Base-by-base conservation (phyloP, 2,329 filamentous ascomycete species). In the Diaporthe ilicicola region DNA sequence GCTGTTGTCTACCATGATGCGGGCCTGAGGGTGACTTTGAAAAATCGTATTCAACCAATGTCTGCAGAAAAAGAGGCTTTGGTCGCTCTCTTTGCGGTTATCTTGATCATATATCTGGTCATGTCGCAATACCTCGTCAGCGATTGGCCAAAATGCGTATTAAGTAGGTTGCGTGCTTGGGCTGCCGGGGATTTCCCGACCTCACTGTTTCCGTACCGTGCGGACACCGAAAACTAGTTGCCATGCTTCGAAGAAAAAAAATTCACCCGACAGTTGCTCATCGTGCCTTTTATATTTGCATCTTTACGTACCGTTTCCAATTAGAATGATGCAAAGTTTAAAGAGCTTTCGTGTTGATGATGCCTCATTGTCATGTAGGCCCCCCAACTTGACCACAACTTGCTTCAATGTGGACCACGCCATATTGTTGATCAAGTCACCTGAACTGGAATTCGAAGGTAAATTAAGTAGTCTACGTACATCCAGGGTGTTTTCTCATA, bases 91-190 rank as follows among this genome's bases (percentile, higher is more conserved):
- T 7, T n/a, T n/a, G 9, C 15, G 29, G 59, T 24, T 3, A n/a
- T 50, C 13, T n/a, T 50, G 29, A n/a, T 13, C 22, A 34, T 15
- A 19, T 24, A 12, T 22, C 19, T 50, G 44, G 59, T 34, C 44
- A 48, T 50, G 59, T 10, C 50, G 8, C n/a, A 50, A 50, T 64
- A 24, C 59, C 59, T 2, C 13, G 13, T 24, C 44, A 13, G 17
- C 44, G 59, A 64, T 50, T 64, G 44, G 59, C n/a, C 29, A n/a
- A 64, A 13, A 8, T 50, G 19, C 10, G 7, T 34, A 9, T 34
- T 34, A 34, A 34, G 32, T 7, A 44, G 32, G 59, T 64, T 50
- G 59, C 59, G 59, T 64, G 59, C 59, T 64, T 50, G 42, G 29
- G 42, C 59, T 50, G 42, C 42, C 59, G 59, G 59, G 42, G 27